Conservation (phyloP, 352 stramenopile genomes). For the Phytophthora pseudosyringae region DNA sequence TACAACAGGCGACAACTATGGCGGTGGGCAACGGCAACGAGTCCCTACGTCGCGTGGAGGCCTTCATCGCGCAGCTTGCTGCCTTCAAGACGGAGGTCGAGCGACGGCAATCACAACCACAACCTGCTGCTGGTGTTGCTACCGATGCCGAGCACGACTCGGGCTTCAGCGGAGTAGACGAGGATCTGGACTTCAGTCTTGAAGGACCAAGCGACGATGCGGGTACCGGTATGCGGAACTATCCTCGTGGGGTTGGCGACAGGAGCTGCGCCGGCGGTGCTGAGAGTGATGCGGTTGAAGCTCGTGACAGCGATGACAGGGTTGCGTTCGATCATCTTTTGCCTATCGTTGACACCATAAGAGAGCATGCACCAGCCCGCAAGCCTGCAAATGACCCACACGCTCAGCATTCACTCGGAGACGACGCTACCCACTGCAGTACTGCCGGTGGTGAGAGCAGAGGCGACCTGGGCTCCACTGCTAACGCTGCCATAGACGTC, state of each 20-base stretch:
- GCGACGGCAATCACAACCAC: not conserved
- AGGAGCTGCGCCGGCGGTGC: not conserved
- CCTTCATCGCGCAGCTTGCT: slow-evolving; percentile 1
- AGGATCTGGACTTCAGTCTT: not conserved
- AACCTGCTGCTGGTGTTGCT: not conserved
- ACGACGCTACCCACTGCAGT: too few species aligned
- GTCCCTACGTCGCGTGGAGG: not conserved
- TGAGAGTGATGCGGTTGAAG: not conserved
- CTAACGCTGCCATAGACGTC: too few species aligned
- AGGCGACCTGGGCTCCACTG: too few species aligned
- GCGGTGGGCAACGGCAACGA: not conserved
- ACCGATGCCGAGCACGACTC: not conserved
- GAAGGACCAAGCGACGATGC: not conserved
- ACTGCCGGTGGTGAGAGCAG: too few species aligned
- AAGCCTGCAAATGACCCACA: too few species aligned
- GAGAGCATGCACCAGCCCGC: too few species aligned
- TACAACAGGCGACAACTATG: not conserved
- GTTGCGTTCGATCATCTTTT: not conserved
- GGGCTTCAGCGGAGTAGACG: not conserved
- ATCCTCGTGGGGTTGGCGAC: not conserved
- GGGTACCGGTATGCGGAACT: not conserved
- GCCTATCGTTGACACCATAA: not conserved
- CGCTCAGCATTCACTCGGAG: too few species aligned
- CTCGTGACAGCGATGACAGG: not conserved
- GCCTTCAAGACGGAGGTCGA: not conserved